Percentiles rank a stretch among this genome's conserved stretches.
Evolutionary conservation across 805 yeast species (phyloP).

Genomic region (Metschnikowia santaceciliae): DNA sequence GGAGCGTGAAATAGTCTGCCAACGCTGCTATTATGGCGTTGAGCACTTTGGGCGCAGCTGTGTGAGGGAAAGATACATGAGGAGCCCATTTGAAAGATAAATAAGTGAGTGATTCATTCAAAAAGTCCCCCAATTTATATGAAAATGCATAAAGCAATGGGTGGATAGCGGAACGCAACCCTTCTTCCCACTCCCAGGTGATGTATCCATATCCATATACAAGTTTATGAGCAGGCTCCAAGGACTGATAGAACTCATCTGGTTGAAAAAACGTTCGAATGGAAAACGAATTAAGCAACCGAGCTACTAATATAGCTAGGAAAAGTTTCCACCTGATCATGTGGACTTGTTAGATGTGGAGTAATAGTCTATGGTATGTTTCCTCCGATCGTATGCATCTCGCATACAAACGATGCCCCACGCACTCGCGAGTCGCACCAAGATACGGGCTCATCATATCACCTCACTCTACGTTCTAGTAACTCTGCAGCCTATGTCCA

Average conservation of each 20-base stretch:
- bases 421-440: neutral
- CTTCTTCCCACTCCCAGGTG: conserved; percentile 93
- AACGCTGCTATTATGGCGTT: conserved; percentile 68
- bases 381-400: neutral
- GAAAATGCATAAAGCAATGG: conserved; percentile 64
- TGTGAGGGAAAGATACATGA: conserved; percentile 15
- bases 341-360: neutral
- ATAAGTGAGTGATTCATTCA: conserved; percentile 5
- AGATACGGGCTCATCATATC: neutral
- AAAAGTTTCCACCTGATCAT: neutral
- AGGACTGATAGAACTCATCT: conserved; percentile 89
- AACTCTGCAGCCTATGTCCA: neutral
- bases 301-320: conserved; percentile 26
- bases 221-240: conserved; percentile 83
- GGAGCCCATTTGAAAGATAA: neutral
- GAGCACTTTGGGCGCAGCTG: conserved; percentile 55
- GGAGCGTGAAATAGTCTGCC: conserved; percentile 62
- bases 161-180: conserved; percentile 72
- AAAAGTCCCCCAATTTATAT: conserved; percentile 28
- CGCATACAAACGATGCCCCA: neutral
- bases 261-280: conserved; percentile 85
- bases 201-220: conserved; percentile 76
- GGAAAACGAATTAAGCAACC: conserved; percentile 61
- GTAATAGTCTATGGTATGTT: neutral
- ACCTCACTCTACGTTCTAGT: neutral